A percentile compares a stretch with the other conserved stretches of the same genome.
These are phyloP conservation scores for Anacardium occidentale DNA, from an alignment of 345 rosid species.

Conservation along the genomic window DNA sequence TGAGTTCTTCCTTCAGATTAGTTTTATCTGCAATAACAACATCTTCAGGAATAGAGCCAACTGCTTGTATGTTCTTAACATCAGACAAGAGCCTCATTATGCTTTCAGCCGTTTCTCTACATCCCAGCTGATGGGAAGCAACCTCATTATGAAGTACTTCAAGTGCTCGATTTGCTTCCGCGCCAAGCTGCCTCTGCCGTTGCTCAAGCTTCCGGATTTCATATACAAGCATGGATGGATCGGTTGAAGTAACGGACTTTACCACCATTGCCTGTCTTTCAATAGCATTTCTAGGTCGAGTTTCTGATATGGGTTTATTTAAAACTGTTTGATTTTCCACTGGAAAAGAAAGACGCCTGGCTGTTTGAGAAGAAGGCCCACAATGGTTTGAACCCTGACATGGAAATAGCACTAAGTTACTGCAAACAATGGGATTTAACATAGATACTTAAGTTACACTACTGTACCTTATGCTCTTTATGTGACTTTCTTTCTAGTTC, in stretches of 20 bases:
- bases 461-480: constrained; percentile 70
- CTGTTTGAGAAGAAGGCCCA: constrained; percentile 65
- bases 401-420: constrained; percentile 15
- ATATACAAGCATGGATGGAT: constrained; percentile 74
- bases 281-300: constrained; percentile 36
- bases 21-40: constrained; percentile 47
- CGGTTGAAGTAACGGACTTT: constrained; percentile 64
- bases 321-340: constrained; percentile 40
- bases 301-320: constrained; percentile 36
- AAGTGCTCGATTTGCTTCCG: constrained; percentile 87
- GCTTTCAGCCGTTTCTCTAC: constrained; percentile 74
- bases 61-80: constrained; percentile 75
- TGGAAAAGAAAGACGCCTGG: constrained; percentile 72
- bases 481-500: constrained; percentile 66
- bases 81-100: constrained; percentile 81
- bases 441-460: background rate
- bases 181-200: constrained; percentile 79
- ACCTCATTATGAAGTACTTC: constrained; percentile 94
- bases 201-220: constrained; percentile 87
- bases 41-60: constrained; percentile 52
- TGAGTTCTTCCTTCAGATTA: constrained; percentile 76
- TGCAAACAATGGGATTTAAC: constrained; percentile 4
- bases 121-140: constrained; percentile 71
- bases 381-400: constrained; percentile 49
- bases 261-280: constrained; percentile 52